phyloP scores from a whole-genome alignment of 2,329 filamentous ascomycete species.

The Tolypocladium guangdongense region DNA sequence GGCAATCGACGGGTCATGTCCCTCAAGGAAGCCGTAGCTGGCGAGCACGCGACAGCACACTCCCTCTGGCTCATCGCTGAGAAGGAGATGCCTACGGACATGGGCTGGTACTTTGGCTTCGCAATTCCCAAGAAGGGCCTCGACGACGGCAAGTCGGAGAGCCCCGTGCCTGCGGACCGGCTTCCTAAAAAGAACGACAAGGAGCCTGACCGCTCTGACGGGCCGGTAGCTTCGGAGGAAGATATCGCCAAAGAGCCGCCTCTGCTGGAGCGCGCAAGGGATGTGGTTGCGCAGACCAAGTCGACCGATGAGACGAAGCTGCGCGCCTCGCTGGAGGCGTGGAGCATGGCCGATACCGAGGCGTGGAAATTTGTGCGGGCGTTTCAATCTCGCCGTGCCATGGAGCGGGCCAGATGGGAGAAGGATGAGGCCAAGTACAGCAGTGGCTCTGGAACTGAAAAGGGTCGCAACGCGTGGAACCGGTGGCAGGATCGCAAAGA shows the following conservation, averaged over 20 bases:
- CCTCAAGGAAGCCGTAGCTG: constrained; percentile 75
- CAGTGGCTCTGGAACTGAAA: constrained; percentile 46
- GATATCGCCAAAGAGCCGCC: constrained; percentile 43
- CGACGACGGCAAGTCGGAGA: constrained; percentile 21
- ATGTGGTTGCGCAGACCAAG: constrained; percentile 38
- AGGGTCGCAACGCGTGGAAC: constrained; percentile 24
- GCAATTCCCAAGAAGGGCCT: constrained; percentile 51
- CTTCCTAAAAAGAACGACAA: constrained; percentile 7
- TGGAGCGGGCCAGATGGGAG: constrained; percentile 60
- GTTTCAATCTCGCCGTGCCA: constrained; percentile 48
- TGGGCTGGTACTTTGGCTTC: constrained; percentile 90
- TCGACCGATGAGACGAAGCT: constrained; percentile 31
- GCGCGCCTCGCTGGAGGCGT: constrained; percentile 49
- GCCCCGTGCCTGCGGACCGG: constrained; percentile 14
- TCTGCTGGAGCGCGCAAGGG: constrained; percentile 37
- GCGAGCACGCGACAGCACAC: constrained; percentile 49
- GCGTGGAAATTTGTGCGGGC: constrained; percentile 66
- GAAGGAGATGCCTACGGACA: constrained; percentile 49
- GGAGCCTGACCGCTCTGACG: constrained; percentile 27
- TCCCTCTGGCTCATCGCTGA: constrained; percentile 77
- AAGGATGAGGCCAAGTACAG: constrained; percentile 55
- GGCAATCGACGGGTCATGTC: constrained; percentile 55
- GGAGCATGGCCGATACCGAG: constrained; percentile 64
- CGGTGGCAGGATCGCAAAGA: constrained; percentile 23
- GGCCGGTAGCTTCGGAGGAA: constrained; percentile 38